Evolutionary conservation across 2,329 filamentous ascomycete genomes (phyloP), one percentile per base, ranked within the genome.

Genomic region (Podosphaera fusca): DNA sequence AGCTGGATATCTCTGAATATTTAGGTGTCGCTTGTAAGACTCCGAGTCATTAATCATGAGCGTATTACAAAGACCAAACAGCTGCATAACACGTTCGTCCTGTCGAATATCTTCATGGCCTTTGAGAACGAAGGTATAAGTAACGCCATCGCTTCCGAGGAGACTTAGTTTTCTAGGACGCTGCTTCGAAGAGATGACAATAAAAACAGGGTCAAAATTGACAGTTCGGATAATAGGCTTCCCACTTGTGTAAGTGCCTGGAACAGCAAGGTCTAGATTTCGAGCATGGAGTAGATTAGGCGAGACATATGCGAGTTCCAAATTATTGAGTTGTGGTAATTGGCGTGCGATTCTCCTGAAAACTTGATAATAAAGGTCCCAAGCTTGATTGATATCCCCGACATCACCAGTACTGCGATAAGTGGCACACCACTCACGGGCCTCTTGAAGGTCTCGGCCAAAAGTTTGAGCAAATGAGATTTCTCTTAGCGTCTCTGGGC

Each of bases 51-150:
- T 90, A 51, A 86, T 78, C 47, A 99, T 79, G 1, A 98, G 78
- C 0, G 94, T 98, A 69, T 99, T 99, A 72, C 90, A 92, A 12
- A 99, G 79, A 46, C 92, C 92, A 67, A 99, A 98, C 40, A 99
- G 78, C 70, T 99, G 92, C 94, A 98, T 99, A 63, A 98, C 92
- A 71, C 94, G 84, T 71, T 99, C 92, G 67, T 99, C 92, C 70
- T 99, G 92, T 59, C 92, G 84, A 62, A 98, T 95, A 73, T 99
- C 92, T 71, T 99, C 92, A 66, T 98, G 94, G n/a, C 92, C 92
- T 74, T 99, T 99, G 64, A 98, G 79, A 58, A 87, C 71, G 72
- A 95, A 96, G 55, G 87, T 84, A 68, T 95, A 95, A 2, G 81
- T 79, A 60, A 78, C 80, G 58, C 92, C 92, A 67, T 98, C 90